Conservation (phyloP, 805 yeast genomes). For the Clavispora asparagi region DNA sequence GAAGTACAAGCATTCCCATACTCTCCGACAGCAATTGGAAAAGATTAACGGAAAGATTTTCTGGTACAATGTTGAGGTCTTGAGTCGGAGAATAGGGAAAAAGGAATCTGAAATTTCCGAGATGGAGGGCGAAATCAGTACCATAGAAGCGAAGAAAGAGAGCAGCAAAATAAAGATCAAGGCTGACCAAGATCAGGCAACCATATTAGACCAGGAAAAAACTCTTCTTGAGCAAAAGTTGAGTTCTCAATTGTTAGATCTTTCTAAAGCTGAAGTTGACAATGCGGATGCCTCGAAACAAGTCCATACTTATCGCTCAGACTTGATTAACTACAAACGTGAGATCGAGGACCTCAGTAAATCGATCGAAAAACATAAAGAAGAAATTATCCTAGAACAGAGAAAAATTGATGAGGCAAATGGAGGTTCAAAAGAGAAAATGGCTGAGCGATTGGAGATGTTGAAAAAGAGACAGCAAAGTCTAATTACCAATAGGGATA, state of each 20-base stretch:
- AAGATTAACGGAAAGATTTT: conserved; percentile 36
- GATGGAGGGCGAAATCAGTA: conserved; percentile 9
- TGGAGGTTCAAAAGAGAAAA: conserved; percentile 40
- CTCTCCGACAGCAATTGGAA: conserved; percentile 26
- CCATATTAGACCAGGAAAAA: not conserved
- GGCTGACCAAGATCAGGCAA: not conserved
- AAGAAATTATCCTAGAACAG: conserved; percentile 29
- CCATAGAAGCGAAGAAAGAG: conserved; percentile 18
- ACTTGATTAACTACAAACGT: conserved; percentile 11
- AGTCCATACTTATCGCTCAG: conserved; percentile 7
- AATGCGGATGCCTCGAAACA: conserved; percentile 6
- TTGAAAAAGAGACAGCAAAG: conserved; percentile 7
- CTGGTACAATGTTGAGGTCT: conserved; percentile 36
- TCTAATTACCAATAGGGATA: conserved; percentile 5
- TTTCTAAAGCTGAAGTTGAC: conserved; percentile 3
- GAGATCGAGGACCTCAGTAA: conserved; percentile 16
- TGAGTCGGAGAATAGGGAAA: conserved; percentile 21
- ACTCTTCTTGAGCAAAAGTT: not conserved
- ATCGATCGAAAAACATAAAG: conserved; percentile 10
- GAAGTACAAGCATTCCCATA: conserved; percentile 30
- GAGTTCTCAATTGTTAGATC: not conserved
- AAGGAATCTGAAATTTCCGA: conserved; percentile 13
- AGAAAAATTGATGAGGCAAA: conserved; percentile 33
- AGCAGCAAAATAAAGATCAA: conserved; percentile 1
- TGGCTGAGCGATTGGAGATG: conserved; percentile 16